These are phyloP conservation scores for Colletotrichum abscissum DNA, from an alignment of 2,329 filamentous ascomycete genomes.

Conservation along the genomic window DNA sequence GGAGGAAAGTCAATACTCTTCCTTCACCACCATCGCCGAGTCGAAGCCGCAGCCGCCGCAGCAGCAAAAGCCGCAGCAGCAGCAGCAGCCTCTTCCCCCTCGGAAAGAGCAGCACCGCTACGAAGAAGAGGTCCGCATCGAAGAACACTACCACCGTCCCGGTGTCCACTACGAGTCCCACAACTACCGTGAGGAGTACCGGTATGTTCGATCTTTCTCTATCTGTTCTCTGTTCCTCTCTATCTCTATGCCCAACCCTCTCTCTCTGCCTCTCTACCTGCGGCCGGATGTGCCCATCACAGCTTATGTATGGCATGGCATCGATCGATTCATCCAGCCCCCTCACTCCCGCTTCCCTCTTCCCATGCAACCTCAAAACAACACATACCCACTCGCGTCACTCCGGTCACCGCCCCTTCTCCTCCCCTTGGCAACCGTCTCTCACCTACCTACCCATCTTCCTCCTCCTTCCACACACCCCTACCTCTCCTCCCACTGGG, in stretches of 20 bases:
- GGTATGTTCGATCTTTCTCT: slow-evolving; percentile 54
- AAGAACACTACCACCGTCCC: slow-evolving; percentile 81
- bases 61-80: slow-evolving; percentile 62
- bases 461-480: slow-evolving; percentile 19
- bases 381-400: slow-evolving; percentile 28
- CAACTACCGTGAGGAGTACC: slow-evolving; percentile 62
- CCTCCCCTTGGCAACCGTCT: slow-evolving; percentile 15
- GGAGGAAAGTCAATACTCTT: slow-evolving; percentile 97
- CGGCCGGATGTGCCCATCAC: background rate
- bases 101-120: slow-evolving; percentile 69
- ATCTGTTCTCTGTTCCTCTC: slow-evolving; percentile 26
- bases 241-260: no score
- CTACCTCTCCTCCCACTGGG: slow-evolving; percentile 22
- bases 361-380: slow-evolving; percentile 24
- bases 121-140: slow-evolving; percentile 87
- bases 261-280: no score
- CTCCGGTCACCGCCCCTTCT: slow-evolving; percentile 1
- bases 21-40: slow-evolving; percentile 68
- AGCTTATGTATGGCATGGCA: slow-evolving; percentile 1
- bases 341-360: slow-evolving; percentile 12
- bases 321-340: slow-evolving; percentile 14
- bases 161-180: slow-evolving; percentile 66
- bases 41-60: slow-evolving; percentile 4
- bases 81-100: slow-evolving; percentile 69
- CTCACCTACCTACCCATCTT: slow-evolving; percentile 12